Evolutionary conservation across 1,284 basidiomycete genomes (phyloP).

Genomic region (Taiwanofungus camphoratus): DNA sequence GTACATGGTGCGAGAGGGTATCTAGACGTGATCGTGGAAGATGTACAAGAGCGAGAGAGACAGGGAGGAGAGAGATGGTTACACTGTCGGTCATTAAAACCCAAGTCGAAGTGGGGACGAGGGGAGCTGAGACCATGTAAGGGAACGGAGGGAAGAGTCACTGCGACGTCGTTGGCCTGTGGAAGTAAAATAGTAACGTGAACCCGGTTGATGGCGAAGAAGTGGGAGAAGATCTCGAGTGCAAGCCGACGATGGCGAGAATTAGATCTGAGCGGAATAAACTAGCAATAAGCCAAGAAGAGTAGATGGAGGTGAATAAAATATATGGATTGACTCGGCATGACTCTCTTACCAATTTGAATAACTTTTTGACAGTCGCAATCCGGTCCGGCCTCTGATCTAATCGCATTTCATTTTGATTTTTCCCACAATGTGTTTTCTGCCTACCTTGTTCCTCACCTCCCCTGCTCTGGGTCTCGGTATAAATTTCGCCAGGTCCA

Average conservation of each 20-base stretch:
- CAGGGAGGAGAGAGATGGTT: conserved; percentile 65
- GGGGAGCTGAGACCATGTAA: conserved; percentile 1
- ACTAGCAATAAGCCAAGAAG: background rate
- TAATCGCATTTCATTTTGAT: too few species aligned
- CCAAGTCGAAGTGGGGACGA: conserved; percentile 1
- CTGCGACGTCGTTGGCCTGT: background rate
- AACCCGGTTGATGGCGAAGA: conserved; percentile 6
- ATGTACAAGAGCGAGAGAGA: conserved; percentile 64
- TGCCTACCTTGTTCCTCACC: too few species aligned
- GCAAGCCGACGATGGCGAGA: too few species aligned
- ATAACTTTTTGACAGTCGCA: too few species aligned
- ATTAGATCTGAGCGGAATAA: background rate
- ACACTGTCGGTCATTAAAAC: conserved; percentile 26
- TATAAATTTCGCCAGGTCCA: too few species aligned
- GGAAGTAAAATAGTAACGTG: conserved; percentile 1
- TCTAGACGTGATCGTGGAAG: conserved; percentile 58
- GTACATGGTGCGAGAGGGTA: conserved; percentile 52
- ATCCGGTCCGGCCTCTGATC: too few species aligned
- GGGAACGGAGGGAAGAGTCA: conserved; percentile 2
- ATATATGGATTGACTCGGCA: too few species aligned
- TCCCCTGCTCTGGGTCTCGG: too few species aligned
- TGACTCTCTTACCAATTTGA: too few species aligned
- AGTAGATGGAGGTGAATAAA: too few species aligned
- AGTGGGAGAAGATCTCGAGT: background rate
- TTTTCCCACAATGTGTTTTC: too few species aligned